These are phyloP conservation scores for Vitis hybrid DNA, from an alignment of 177 flowering plant species.

Conservation along the genomic window DNA sequence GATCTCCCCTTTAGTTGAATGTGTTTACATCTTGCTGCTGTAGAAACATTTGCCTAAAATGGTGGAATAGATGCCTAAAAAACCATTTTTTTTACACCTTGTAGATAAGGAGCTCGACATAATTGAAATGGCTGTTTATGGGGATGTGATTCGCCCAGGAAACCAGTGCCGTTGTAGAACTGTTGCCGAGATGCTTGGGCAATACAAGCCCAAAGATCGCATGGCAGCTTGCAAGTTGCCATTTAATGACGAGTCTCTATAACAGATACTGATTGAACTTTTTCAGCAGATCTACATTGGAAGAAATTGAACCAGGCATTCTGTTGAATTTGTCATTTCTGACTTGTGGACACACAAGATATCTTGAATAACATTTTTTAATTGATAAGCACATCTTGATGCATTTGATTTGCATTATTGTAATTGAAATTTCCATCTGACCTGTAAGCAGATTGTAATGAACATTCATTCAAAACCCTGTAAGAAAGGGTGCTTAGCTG, in stretches of 20 bases:
- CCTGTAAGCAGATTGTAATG: neutral
- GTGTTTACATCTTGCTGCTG: no score
- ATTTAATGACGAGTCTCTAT: conserved; percentile 20
- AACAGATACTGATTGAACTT: neutral
- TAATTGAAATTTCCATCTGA: neutral
- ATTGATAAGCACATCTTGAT: neutral
- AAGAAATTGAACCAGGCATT: neutral
- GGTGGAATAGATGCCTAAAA: neutral
- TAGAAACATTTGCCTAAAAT: no score
- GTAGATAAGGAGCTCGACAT: conserved; percentile 92
- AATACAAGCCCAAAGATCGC: conserved; percentile 61
- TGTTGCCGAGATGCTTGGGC: conserved; percentile 93
- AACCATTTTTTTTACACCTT: conserved; percentile 1
- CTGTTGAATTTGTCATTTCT: neutral
- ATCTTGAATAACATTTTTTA: neutral
- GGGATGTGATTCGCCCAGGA: conserved; percentile 92
- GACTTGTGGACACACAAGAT: neutral
- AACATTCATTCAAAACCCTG: no score
- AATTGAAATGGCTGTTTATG: conserved; percentile 98
- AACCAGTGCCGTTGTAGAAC: conserved; percentile 91
- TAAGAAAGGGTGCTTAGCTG: no score
- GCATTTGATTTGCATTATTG: neutral
- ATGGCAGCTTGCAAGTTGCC: conserved; percentile 78
- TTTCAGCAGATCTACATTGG: neutral
- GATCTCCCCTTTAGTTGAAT: no score